Evolutionary conservation across 495 filamentous ascomycete species (phyloP).

Genomic region (Aspergillus saccharolyticus): DNA sequence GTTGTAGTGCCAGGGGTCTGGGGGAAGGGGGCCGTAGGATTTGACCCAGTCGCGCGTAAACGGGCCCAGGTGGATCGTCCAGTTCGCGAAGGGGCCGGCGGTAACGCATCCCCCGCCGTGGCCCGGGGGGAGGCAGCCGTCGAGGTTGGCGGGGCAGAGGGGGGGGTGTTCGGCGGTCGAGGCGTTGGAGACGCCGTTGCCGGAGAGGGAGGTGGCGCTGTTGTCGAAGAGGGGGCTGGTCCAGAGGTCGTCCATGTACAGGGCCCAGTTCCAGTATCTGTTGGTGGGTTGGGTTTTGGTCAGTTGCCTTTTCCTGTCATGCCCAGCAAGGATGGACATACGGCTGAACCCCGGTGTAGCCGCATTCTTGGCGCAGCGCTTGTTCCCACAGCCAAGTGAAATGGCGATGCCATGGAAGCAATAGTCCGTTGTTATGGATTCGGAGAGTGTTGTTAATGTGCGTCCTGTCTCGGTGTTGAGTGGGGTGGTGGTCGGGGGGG

Average conservation of each 20-base stretch:
- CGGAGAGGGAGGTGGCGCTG: slow-evolving; percentile 35
- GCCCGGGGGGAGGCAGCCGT: slow-evolving; percentile 33
- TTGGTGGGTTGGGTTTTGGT: neutral
- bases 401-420: slow-evolving; percentile 65
- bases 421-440: slow-evolving; percentile 36
- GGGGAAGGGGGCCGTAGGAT: slow-evolving; percentile 9
- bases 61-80: slow-evolving; percentile 44
- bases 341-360: slow-evolving; percentile 52
- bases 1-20: slow-evolving; percentile 43
- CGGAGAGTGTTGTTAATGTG: slow-evolving; percentile 46
- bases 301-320: too few species aligned
- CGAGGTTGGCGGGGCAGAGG: slow-evolving; percentile 12
- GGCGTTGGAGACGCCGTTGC: slow-evolving; percentile 39
- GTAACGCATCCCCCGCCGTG: slow-evolving; percentile 60
- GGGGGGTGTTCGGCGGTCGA: slow-evolving; percentile 25
- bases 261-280: slow-evolving; percentile 52
- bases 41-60: slow-evolving; percentile 31
- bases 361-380: slow-evolving; percentile 62
- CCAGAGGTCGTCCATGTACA: slow-evolving; percentile 29
- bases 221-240: slow-evolving; percentile 45
- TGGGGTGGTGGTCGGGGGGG: neutral
- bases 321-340: slow-evolving; percentile 11
- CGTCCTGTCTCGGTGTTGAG: slow-evolving; percentile 28
- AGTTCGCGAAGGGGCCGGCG: slow-evolving; percentile 50
- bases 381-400: slow-evolving; percentile 57